Base-by-base conservation (phyloP, 495 filamentous ascomycete species). In the Trichoderma gamsii region DNA sequence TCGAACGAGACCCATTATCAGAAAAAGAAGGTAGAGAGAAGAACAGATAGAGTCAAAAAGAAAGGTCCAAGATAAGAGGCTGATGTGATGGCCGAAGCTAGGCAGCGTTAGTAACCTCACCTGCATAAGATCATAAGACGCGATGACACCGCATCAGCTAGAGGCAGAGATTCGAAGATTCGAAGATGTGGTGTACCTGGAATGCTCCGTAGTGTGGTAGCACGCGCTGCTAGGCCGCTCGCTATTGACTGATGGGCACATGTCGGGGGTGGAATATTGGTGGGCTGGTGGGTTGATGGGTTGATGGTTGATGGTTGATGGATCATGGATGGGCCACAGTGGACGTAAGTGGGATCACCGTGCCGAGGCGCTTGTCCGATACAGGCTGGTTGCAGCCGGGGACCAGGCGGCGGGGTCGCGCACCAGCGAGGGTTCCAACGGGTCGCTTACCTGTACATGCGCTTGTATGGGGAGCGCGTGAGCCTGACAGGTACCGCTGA, bases 261-360 rank as follows among this genome's bases (percentile, higher is more conserved):
- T 61, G 23, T 61, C n/a, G 56, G 56, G 56, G 56, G 56, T 61
- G 56, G 56, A 25, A 38, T 38, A 38, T 16, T 61, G 56, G 16
- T 61, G 56, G 56, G 25, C 27, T 13, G 56, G 56, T 61, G 23
- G 23, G 23, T 25, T 15, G 56, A 32, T 25, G n/a, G n/a, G n/a
- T n/a, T n/a, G n/a, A n/a, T n/a, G n/a, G n/a, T n/a, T n/a, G n/a
- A n/a, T n/a, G n/a, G n/a, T n/a, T n/a, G n/a, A n/a, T n/a, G n/a
- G n/a, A n/a, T n/a, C n/a, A n/a, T n/a, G 12, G 56, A 16, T 15
- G 44, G 44, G 13, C n/a, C 44, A n/a, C 9, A 16, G 44, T 49
- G 44, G n/a, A 16, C 13, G 44, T 49, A 15, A 56, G 56, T 61
- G 56, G 56, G 56, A 61, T 61, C 56, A 61, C 56, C 56, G 56